Base-by-base conservation (phyloP, 768 basidiomycete genomes). In the Suillus bovinus region DNA sequence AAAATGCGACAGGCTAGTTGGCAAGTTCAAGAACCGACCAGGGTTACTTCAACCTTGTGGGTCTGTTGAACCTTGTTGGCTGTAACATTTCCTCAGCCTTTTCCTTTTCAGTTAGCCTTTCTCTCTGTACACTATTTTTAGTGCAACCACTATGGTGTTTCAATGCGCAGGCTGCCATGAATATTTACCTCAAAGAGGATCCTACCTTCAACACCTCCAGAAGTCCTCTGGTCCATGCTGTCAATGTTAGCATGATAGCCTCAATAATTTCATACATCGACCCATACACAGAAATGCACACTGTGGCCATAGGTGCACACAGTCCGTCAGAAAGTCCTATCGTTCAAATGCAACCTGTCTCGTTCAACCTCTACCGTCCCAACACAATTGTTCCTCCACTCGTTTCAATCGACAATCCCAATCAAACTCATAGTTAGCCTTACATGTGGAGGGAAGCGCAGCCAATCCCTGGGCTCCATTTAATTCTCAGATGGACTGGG, bases 401-500 rank as follows among this genome's bases (percentile, higher is more conserved):
- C n/a, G n/a, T n/a, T n/a, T n/a, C n/a, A n/a, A n/a, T n/a, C n/a
- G n/a, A n/a, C n/a, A n/a, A n/a, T n/a, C n/a, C n/a, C n/a, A n/a
- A n/a, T n/a, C n/a, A n/a, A n/a, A n/a, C n/a, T n/a, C n/a, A n/a
- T n/a, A n/a, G n/a, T n/a, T n/a, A n/a, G n/a, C n/a, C n/a, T n/a
- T n/a, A n/a, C n/a, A 7, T 44, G n/a, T 44, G 42, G n/a, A 44
- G 20, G 42, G 42, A 44, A 56, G 33, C 27, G 11, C 33, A 9
- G n/a, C 17, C 7, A 55, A 61, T 39, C 36, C 54, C 11, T 70
- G 63, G 60, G 74, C 76, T 8, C 80, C 76, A 0, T 81, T 81
- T 64, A 20, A 20, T 1, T 76, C 74, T 0, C 56, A 73, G 50
- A 47, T 77, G 4, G 77, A 80, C 34, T 81, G 77, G 78, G 76